Evolutionary conservation across 352 stramenopile genomes (phyloP).

Genomic region (Albugo laibachii): DNA sequence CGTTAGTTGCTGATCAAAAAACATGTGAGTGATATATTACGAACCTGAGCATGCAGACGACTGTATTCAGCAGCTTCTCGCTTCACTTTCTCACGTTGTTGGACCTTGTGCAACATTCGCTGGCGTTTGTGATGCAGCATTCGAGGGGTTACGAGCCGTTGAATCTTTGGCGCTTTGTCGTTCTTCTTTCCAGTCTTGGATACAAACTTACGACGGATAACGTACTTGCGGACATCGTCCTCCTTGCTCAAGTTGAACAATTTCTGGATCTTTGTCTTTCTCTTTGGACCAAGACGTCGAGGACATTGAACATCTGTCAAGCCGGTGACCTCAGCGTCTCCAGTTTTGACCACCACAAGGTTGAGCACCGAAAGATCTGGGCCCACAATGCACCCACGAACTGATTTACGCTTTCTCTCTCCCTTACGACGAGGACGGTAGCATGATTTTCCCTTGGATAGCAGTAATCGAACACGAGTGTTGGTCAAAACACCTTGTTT

Average conservation of each 20-base stretch:
- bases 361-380: conserved; percentile 98
- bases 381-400: conserved; percentile 98
- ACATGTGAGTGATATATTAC: conserved; percentile 5
- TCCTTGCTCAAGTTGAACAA: conserved; percentile 99
- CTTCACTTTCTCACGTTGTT: conserved; percentile 82
- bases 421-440: conserved; percentile 89
- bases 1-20: conserved; percentile 16
- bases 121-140: conserved; percentile 92
- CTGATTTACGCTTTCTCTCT: conserved; percentile 98
- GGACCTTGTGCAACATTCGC: conserved; percentile 68
- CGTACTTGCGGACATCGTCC: conserved; percentile 98
- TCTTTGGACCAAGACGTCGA: conserved; percentile 97
- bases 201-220: conserved; percentile 96
- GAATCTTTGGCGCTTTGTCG: conserved; percentile 98
- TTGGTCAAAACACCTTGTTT: conserved; percentile 99
- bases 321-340: conserved; percentile 89
- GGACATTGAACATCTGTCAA: conserved; percentile 94
- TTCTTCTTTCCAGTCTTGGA: conserved; percentile 98
- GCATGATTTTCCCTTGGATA: conserved; percentile 95
- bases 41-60: conserved; percentile 88
- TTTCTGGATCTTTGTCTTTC: conserved; percentile 99
- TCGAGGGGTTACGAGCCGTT: conserved; percentile 97
- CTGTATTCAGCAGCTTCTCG: conserved; percentile 93
- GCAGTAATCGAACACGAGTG: conserved; percentile 95
- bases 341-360: conserved; percentile 96